phyloP scores from a whole-genome alignment of 1,284 basidiomycete genomes.

The Limonomyces culmigenus region DNA sequence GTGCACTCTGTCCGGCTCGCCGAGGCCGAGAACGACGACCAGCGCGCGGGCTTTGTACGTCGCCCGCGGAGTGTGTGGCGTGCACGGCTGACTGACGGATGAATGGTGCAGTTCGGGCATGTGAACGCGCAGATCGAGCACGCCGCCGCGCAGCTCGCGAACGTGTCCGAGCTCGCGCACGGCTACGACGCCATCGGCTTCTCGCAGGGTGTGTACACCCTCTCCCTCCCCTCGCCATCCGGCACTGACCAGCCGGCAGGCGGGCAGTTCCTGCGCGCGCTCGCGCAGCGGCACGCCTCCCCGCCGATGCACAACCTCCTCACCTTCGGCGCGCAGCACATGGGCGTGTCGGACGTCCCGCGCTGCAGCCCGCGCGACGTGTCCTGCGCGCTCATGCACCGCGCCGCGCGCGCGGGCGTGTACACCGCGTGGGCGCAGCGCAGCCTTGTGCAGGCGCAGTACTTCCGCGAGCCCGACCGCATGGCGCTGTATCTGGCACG shows the following conservation, averaged over 20 bases:
- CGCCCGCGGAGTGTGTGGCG: not conserved
- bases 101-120: constrained; percentile 66
- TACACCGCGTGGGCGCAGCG: constrained; percentile 74
- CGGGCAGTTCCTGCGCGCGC: constrained; percentile 85
- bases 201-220: constrained; percentile 53
- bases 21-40: constrained; percentile 50
- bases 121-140: constrained; percentile 54
- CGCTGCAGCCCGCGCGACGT: constrained; percentile 54
- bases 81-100: no score
- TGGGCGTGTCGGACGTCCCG: constrained; percentile 76
- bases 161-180: constrained; percentile 46
- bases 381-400: constrained; percentile 60
- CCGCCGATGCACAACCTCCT: constrained; percentile 76
- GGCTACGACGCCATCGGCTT: constrained; percentile 91
- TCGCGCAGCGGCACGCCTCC: constrained; percentile 71
- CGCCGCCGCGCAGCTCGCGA: constrained; percentile 52
- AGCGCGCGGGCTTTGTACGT: constrained; percentile 67
- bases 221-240: no score
- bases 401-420: constrained; percentile 56
- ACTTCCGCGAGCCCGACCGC: constrained; percentile 77
- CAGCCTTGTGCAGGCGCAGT: constrained; percentile 83
- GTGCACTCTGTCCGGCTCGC: constrained; percentile 71
- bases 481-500: constrained; percentile 52
- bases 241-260: constrained; percentile 15
- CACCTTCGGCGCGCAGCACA: constrained; percentile 76